phyloP scores from a whole-genome alignment of 495 filamentous ascomycete species.

The Parathielavia appendiculata region DNA sequence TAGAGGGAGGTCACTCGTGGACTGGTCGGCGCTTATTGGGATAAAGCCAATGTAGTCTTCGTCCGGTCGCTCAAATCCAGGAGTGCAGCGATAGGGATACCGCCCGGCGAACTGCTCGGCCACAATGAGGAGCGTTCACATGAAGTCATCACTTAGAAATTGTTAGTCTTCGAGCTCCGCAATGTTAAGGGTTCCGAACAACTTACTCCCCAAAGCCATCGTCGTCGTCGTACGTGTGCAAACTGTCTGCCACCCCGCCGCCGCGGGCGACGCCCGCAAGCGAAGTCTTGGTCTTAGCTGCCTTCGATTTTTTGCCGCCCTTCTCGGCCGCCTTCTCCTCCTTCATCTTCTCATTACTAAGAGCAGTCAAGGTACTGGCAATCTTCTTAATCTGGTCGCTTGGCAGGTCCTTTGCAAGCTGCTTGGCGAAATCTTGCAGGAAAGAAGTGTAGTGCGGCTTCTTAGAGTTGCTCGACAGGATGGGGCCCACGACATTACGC shows the following conservation, averaged over 20 bases:
- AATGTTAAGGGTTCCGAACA: background rate
- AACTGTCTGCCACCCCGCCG: constrained; percentile 63
- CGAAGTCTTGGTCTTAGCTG: constrained; percentile 85
- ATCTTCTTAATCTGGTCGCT: constrained; percentile 95
- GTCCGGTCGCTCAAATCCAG: background rate
- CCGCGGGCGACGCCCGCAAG: constrained; percentile 54
- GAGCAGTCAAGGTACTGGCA: constrained; percentile 71
- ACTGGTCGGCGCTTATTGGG: background rate
- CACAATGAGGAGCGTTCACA: constrained; percentile 36
- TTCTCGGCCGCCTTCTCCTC: constrained; percentile 95
- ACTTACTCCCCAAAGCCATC: constrained; percentile 71
- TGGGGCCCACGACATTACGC: constrained; percentile 66
- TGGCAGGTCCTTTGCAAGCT: constrained; percentile 78
- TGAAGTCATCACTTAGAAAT: constrained; percentile 45
- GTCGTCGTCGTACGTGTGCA: constrained; percentile 62
- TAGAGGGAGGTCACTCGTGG: background rate
- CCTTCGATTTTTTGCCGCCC: constrained; percentile 93
- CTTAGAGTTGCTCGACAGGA: constrained; percentile 68
- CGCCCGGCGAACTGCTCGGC: background rate
- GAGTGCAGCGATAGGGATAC: background rate
- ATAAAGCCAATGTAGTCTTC: background rate
- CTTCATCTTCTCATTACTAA: constrained; percentile 97
- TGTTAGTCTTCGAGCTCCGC: constrained; percentile 19
- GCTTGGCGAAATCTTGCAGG: constrained; percentile 84
- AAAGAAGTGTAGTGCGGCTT: constrained; percentile 87